A percentile compares a stretch with the other conserved stretches of the same genome.
Evolutionary conservation across 2,329 filamentous ascomycete genomes (phyloP).

Genomic region (Myriosclerotinia duriaeana): DNA sequence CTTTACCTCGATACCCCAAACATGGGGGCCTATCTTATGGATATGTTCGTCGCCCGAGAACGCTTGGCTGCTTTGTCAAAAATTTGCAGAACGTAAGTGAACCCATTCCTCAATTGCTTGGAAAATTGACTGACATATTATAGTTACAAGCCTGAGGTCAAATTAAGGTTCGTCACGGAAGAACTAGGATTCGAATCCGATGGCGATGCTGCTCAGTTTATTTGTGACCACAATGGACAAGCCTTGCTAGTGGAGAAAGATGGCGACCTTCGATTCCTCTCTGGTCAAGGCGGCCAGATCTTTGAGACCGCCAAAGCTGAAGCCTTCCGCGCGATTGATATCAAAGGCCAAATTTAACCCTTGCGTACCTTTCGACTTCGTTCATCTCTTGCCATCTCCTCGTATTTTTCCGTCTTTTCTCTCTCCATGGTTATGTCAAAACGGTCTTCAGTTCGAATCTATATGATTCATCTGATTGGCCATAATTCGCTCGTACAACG

Average conservation of each 20-base stretch:
- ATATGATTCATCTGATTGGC: slow-evolving; percentile 14
- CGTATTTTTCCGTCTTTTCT: slow-evolving; percentile 23
- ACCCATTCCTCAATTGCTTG: background rate
- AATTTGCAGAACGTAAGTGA: slow-evolving; percentile 92
- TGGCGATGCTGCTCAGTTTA: slow-evolving; percentile 84
- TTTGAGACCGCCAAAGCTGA: slow-evolving; percentile 73
- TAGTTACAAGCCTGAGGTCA: slow-evolving; percentile 91
- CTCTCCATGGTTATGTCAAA: slow-evolving; percentile 15
- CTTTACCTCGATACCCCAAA: slow-evolving; percentile 92
- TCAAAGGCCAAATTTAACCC: slow-evolving; percentile 86
- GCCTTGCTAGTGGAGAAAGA: slow-evolving; percentile 74
- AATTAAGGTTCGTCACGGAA: slow-evolving; percentile 87
- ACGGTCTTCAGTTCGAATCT: slow-evolving; percentile 8
- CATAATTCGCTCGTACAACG: slow-evolving; percentile 11
- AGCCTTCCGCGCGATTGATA: slow-evolving; percentile 87
- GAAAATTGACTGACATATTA: slow-evolving; percentile 47
- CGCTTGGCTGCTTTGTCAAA: slow-evolving; percentile 85
- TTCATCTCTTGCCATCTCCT: slow-evolving; percentile 24
- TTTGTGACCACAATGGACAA: slow-evolving; percentile 76
- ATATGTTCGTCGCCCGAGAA: slow-evolving; percentile 97
- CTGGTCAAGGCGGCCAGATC: slow-evolving; percentile 66
- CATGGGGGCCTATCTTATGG: slow-evolving; percentile 98
- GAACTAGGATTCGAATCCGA: slow-evolving; percentile 95
- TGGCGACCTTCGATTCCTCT: slow-evolving; percentile 70
- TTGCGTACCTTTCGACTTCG: slow-evolving; percentile 26